Conservation (phyloP, 768 basidiomycete genomes). For the Suillus weaverae region DNA sequence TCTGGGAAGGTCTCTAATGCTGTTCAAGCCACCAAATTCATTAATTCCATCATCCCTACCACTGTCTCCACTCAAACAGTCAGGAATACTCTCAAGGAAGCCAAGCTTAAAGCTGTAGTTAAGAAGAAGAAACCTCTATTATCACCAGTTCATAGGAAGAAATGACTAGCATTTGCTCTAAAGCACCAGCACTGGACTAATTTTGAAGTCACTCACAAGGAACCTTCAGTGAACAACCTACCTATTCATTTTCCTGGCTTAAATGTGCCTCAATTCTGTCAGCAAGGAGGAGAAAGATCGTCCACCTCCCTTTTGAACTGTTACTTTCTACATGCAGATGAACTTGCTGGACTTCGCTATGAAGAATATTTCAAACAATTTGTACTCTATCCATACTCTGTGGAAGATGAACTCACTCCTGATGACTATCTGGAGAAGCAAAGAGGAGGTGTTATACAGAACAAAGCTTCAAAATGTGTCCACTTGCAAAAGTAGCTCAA, state of each 20-base stretch:
- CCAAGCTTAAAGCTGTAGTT: too few species aligned
- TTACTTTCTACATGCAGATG: conserved; percentile 19
- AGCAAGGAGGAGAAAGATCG: not conserved
- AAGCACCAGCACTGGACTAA: too few species aligned
- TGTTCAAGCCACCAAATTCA: too few species aligned
- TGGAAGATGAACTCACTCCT: not conserved
- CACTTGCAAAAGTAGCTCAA: conserved; percentile 17
- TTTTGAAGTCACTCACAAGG: conserved; percentile 34
- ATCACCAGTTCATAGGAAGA: too few species aligned
- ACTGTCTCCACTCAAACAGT: too few species aligned
- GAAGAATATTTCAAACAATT: not conserved
- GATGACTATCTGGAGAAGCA: not conserved
- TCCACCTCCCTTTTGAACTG: conserved; percentile 18
- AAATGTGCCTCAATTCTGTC: conserved; percentile 22
- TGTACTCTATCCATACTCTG: not conserved
- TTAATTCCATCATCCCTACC: too few species aligned
- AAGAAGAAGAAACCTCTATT: too few species aligned
- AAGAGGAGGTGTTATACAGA: not conserved
- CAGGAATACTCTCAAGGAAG: too few species aligned
- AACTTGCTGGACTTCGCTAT: not conserved
- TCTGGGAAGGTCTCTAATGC: too few species aligned
- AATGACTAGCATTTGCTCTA: too few species aligned
- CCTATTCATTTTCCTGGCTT: conserved; percentile 33
- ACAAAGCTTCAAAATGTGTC: not conserved
- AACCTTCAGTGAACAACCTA: conserved; percentile 33